These are phyloP conservation scores for Clavispora carvajalis DNA, from an alignment of 805 yeast species.

Conservation along the genomic window DNA sequence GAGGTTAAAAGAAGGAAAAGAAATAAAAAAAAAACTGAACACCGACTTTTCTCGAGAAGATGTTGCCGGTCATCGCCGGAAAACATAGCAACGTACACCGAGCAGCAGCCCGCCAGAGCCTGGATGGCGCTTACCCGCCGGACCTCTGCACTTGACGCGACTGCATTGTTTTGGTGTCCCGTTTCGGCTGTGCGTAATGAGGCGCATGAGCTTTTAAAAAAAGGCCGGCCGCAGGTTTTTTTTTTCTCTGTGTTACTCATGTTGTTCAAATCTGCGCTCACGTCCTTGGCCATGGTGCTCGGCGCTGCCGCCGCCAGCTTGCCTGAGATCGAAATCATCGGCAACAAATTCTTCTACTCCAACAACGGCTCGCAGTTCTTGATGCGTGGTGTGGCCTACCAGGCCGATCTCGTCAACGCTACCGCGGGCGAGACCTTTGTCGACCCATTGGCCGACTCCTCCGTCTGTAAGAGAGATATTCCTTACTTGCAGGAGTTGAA, in stretches of 20 bases:
- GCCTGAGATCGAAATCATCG: constrained; percentile 56
- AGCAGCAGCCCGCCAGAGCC: too few relatives aligned
- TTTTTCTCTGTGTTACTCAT: constrained; percentile 11
- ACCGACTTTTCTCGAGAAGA: too few relatives aligned
- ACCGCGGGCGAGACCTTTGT: constrained; percentile 42
- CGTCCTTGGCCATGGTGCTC: constrained; percentile 16
- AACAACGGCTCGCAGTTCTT: constrained; percentile 76
- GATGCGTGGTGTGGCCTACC: constrained; percentile 76
- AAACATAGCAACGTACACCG: too few relatives aligned
- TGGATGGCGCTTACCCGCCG: neutral
- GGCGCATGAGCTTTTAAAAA: neutral
- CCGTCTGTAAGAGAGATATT: constrained; percentile 64
- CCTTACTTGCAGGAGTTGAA: constrained; percentile 58
- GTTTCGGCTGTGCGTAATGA: neutral
- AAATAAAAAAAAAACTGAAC: too few relatives aligned
- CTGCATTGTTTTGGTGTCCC: neutral
- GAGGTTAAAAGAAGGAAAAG: too few relatives aligned
- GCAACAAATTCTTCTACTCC: constrained; percentile 72
- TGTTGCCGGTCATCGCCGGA: too few relatives aligned
- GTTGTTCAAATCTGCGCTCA: constrained; percentile 30
- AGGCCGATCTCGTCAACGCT: constrained; percentile 54
- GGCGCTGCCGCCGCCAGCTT: constrained; percentile 8
- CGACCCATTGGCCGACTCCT: constrained; percentile 67
- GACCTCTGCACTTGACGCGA: neutral
- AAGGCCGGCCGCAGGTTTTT: neutral